Percentiles rank a stretch among this genome's conserved stretches.
Evolutionary conservation across 2,329 filamentous ascomycete species (phyloP).

Genomic region (Fusarium sp.): DNA sequence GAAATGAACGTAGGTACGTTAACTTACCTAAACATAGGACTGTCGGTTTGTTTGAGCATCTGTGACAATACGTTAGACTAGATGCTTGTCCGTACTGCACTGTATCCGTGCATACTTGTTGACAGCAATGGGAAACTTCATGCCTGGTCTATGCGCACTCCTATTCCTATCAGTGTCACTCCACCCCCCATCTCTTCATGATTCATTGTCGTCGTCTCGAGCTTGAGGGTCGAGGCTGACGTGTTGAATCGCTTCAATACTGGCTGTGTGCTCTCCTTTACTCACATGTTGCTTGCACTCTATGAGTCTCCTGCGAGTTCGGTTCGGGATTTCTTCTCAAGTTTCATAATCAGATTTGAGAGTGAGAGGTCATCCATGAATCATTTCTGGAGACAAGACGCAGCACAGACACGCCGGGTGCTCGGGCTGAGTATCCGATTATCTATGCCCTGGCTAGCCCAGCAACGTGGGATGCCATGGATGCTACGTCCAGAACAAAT

Average conservation of each 20-base stretch:
- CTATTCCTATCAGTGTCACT: constrained; percentile 14
- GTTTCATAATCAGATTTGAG: neutral
- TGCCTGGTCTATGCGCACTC: constrained; percentile 25
- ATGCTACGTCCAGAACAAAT: neutral
- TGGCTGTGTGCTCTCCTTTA: neutral
- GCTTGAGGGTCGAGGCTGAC: neutral
- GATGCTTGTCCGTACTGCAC: neutral
- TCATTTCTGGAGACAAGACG: constrained; percentile 14
- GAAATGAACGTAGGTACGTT: neutral
- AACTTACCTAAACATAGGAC: neutral
- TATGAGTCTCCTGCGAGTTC: neutral
- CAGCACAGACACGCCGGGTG: constrained; percentile 28
- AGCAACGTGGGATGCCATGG: neutral
- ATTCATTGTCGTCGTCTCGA: constrained; percentile 20
- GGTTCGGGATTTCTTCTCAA: neutral
- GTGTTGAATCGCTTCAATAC: constrained; percentile 8
- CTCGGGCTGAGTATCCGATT: constrained; percentile 20
- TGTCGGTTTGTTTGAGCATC: neutral
- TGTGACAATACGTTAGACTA: neutral
- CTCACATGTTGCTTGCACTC: neutral
- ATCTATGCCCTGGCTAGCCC: constrained; percentile 22
- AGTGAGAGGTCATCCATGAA: constrained; percentile 12
- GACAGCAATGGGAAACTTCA: constrained; percentile 14
- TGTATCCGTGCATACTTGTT: neutral
- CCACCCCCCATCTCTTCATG: constrained; percentile 9